phyloP scores from a whole-genome alignment of 805 yeast species.

The Saturnispora quitensis region DNA sequence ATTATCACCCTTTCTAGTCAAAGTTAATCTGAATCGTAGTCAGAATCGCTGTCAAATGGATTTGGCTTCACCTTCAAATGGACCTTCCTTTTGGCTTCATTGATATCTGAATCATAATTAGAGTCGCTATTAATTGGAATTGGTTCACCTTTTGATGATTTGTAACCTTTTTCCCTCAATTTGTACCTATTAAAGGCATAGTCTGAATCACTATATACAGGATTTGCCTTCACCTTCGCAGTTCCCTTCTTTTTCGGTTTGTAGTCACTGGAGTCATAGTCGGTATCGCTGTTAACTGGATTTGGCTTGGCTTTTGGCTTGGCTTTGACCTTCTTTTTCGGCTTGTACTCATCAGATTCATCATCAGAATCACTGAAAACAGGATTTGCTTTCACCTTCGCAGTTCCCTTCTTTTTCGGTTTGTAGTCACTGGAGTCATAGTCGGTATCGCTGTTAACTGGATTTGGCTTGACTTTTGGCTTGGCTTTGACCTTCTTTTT shows the following conservation, averaged over 20 bases:
- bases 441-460: not conserved
- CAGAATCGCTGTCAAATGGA: not conserved
- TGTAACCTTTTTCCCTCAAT: too few relatives aligned
- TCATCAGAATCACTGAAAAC: not conserved
- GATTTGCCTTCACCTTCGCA: not conserved
- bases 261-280: slow-evolving; percentile 1
- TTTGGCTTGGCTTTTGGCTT: not conserved
- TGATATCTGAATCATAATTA: not conserved
- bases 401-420: not conserved
- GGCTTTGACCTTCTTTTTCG: not conserved
- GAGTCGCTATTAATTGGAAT: not conserved
- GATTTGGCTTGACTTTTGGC: not conserved
- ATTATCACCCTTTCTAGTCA: too few relatives aligned
- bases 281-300: not conserved
- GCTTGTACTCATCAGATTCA: not conserved
- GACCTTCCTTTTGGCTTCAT: not conserved
- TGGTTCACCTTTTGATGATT: not conserved
- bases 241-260: not conserved
- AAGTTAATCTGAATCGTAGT: not conserved
- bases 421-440: not conserved
- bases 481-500: not conserved
- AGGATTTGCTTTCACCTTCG: not conserved
- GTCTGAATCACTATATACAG: not conserved
- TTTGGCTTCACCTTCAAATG: not conserved
- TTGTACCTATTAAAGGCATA: not conserved